Evolutionary conservation across 2,329 filamentous ascomycete species (phyloP).

Genomic region (Dactylellina cionopaga): DNA sequence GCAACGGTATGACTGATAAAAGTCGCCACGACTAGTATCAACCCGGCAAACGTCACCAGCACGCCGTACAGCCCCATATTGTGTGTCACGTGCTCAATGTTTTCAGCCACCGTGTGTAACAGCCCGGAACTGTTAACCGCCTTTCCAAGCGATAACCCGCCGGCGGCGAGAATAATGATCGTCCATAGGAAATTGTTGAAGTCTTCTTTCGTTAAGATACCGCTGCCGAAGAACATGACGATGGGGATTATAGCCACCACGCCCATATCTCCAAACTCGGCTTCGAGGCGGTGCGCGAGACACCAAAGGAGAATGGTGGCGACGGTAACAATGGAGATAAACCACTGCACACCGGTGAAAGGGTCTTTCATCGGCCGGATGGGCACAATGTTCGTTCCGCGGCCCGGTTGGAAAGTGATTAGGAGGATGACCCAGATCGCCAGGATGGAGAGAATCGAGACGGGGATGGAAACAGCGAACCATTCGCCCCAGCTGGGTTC

Average conservation of each 20-base stretch:
- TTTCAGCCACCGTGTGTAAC: constrained; percentile 82
- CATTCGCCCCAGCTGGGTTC: constrained; percentile 91
- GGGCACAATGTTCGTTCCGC: constrained; percentile 86
- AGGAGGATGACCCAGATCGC: constrained; percentile 90
- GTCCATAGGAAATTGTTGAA: constrained; percentile 99
- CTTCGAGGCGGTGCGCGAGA: constrained; percentile 85
- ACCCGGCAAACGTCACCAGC: constrained; percentile 80
- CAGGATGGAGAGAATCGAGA: constrained; percentile 87
- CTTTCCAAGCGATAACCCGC: constrained; percentile 90
- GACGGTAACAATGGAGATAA: constrained; percentile 85
- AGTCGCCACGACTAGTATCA: constrained; percentile 92
- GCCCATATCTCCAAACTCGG: constrained; percentile 95
- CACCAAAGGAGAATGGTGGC: constrained; percentile 92
- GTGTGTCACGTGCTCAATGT: constrained; percentile 78
- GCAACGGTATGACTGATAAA: constrained; percentile 99
- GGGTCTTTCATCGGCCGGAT: constrained; percentile 89
- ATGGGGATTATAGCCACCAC: constrained; percentile 97
- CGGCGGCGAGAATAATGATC: constrained; percentile 96
- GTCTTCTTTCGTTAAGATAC: constrained; percentile 96
- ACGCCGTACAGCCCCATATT: constrained; percentile 86
- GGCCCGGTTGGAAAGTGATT: constrained; percentile 83
- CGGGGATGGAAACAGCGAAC: constrained; percentile 95
- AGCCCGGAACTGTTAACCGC: constrained; percentile 93
- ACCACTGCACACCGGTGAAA: constrained; percentile 90
- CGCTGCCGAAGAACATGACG: constrained; percentile 94